Conservation (phyloP, 2,329 filamentous ascomycete species). For the Metarhizium sp. region DNA sequence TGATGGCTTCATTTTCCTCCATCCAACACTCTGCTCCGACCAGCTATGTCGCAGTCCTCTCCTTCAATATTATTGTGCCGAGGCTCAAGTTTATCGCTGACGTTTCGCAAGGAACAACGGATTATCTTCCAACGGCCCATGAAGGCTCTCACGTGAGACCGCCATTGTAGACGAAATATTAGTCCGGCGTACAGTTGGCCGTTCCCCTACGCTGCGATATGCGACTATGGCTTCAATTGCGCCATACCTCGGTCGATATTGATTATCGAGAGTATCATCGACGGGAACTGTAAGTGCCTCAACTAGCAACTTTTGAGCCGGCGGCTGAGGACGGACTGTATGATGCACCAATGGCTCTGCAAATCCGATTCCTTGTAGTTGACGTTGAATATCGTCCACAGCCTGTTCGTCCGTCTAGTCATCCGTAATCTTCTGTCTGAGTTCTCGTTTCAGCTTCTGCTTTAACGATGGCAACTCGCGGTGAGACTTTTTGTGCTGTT, state of each 20-base stretch:
- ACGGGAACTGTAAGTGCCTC: slow-evolving; percentile 5
- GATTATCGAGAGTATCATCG: slow-evolving; percentile 4
- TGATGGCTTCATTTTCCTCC: not conserved
- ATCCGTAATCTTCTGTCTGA: slow-evolving; percentile 9
- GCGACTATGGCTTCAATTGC: slow-evolving; percentile 7
- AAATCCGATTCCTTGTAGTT: slow-evolving; percentile 12
- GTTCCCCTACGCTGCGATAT: slow-evolving; percentile 3
- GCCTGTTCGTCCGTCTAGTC: no score
- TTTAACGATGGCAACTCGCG: slow-evolving; percentile 8
- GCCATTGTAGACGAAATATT: no score
- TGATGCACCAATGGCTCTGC: slow-evolving; percentile 1
- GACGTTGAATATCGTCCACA: slow-evolving; percentile 10
- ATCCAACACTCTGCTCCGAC: not conserved
- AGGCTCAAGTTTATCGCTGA: not conserved
- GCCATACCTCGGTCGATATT: slow-evolving; percentile 8
- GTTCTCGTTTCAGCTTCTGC: slow-evolving; percentile 8
- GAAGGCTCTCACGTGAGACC: no score
- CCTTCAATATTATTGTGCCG: not conserved
- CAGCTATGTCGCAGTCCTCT: no score
- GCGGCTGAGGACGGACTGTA: slow-evolving; percentile 3
- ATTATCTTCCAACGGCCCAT: no score
- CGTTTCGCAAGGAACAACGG: no score
- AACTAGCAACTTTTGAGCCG: slow-evolving; percentile 10
- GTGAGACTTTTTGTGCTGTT: slow-evolving; percentile 4
- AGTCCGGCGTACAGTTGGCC: no score